Evolutionary conservation across 129 eudicot genomes (phyloP).

Genomic region (Pseudognaphalium luteoalbum): DNA sequence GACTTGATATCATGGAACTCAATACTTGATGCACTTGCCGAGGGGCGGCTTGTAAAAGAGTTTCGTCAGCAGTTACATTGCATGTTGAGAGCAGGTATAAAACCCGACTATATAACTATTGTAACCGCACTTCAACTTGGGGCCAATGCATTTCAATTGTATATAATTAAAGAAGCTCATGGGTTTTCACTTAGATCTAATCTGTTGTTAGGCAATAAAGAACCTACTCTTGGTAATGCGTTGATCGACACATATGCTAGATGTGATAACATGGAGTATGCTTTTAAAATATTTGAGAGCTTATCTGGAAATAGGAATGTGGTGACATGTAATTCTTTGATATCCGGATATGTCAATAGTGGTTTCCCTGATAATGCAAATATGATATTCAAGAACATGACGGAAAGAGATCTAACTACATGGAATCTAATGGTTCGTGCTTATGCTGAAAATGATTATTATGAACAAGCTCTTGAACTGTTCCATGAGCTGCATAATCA

Average conservation of each 20-base stretch:
- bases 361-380: conserved; percentile 49
- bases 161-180: conserved; percentile 76
- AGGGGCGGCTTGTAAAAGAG: conserved; percentile 35
- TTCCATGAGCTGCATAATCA: conserved; percentile 54
- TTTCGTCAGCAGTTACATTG: conserved; percentile 39
- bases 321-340: conserved; percentile 64
- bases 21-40: conserved; percentile 64
- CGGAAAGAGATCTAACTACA: conserved; percentile 64
- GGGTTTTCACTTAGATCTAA: conserved; percentile 52
- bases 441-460: conserved; percentile 52
- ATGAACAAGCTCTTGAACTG: conserved; percentile 46
- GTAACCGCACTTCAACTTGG: conserved; percentile 53
- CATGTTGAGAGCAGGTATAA: conserved; percentile 58
- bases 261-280: conserved; percentile 61
- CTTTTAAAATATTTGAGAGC: conserved; percentile 49
- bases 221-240: conserved; percentile 63
- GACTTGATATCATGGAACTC: conserved; percentile 92
- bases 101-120: conserved; percentile 75
- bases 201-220: conserved; percentile 29
- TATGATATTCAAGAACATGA: conserved; percentile 45
- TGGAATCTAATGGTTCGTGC: conserved; percentile 87
- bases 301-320: conserved; percentile 50
- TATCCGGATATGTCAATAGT: conserved; percentile 52
- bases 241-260: conserved; percentile 83
- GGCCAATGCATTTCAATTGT: conserved; percentile 31